A percentile compares a stretch with the other conserved stretches of the same genome.
Evolutionary conservation across 495 filamentous ascomycete genomes (phyloP).

Genomic region (Lindgomyces ingoldianus): DNA sequence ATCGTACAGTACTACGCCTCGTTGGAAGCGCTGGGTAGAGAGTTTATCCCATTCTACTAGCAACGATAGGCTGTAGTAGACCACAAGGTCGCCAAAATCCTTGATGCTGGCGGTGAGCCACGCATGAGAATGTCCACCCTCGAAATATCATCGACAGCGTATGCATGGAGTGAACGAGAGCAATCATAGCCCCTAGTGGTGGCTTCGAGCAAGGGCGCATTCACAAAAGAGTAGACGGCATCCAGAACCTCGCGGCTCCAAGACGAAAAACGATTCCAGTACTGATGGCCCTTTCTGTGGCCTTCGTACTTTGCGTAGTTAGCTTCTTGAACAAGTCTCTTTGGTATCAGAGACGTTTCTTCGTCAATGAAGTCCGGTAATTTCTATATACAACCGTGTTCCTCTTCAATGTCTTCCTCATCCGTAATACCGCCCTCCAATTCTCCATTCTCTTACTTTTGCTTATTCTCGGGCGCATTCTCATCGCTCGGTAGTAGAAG

Average conservation of each 20-base stretch:
- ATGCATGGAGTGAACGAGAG: constrained; percentile 64
- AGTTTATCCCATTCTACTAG: no score
- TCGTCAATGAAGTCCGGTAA: constrained; percentile 48
- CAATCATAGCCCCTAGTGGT: constrained; percentile 61
- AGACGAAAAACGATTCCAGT: constrained; percentile 48
- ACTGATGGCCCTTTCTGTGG: constrained; percentile 15
- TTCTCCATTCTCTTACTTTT: constrained; percentile 40
- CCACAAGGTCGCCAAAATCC: constrained; percentile 66
- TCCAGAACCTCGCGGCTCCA: constrained; percentile 47
- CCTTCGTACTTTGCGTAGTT: constrained; percentile 35
- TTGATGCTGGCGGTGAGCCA: constrained; percentile 69
- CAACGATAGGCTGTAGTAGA: no score
- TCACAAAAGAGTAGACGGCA: constrained; percentile 58
- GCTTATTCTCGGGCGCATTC: constrained; percentile 43
- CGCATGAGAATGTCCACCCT: constrained; percentile 70
- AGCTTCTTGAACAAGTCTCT: constrained; percentile 35
- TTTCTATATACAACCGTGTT: constrained; percentile 34
- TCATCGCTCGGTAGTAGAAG: constrained; percentile 54
- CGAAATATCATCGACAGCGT: constrained; percentile 53
- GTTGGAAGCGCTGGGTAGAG: no score
- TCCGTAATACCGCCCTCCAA: constrained; percentile 38
- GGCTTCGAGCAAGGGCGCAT: constrained; percentile 68
- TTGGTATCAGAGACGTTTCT: constrained; percentile 54
- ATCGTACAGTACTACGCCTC: no score
- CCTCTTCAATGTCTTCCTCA: constrained; percentile 36